Evolutionary conservation across 2,329 filamentous ascomycete genomes (phyloP), one percentile per base, ranked within the genome.

Genomic region (Calonectria leucothoes): DNA sequence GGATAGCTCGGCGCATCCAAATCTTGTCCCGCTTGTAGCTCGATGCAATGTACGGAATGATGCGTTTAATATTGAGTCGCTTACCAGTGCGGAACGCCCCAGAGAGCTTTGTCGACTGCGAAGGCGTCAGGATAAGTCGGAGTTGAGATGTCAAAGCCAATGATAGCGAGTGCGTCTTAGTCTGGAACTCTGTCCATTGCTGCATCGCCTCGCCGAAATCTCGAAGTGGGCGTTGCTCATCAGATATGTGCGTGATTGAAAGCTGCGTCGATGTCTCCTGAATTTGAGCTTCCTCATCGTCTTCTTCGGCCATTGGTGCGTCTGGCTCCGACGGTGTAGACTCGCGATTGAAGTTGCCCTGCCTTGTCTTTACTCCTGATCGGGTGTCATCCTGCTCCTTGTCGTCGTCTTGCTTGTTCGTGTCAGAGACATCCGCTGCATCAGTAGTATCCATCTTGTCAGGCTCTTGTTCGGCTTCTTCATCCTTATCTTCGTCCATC

Each of bases 11-110:
- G 17, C 97, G 94, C 93, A 99, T 98, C 97, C 97, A 99, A 85
- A 99, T 99, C 89, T 99, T 99, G 90, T 99, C 97, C 74, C 97
- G 94, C 89, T 98, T 98, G 90, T 98, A 99, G 82, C 94, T 93
- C 0, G 96, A 98, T 1, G 97, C 97, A 79, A 99, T 98, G 86
- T 99, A 99, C 0, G 97, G 97, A 81, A 99, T 99, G 85, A 99
- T 99, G 79, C 96, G 95, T 86, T 98, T 98, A 88, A 99, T 98
- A 85, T 98, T 99, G 80, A 99, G 94, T 0, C 97, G 94, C 84
- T 99, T 99, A 75, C 97, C 97, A 0, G 97, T 99, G 78, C 97
- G 94, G 90, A 98, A 98, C 78, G 98, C 95, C 52, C 97, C 97
- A 2, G 96, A 96, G 75, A 99, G 94, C 82, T 98, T 99, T 45